These are phyloP conservation scores for Curvularia hawaiiensis DNA, from an alignment of 2,329 filamentous ascomycete genomes.

Conservation along the genomic window DNA sequence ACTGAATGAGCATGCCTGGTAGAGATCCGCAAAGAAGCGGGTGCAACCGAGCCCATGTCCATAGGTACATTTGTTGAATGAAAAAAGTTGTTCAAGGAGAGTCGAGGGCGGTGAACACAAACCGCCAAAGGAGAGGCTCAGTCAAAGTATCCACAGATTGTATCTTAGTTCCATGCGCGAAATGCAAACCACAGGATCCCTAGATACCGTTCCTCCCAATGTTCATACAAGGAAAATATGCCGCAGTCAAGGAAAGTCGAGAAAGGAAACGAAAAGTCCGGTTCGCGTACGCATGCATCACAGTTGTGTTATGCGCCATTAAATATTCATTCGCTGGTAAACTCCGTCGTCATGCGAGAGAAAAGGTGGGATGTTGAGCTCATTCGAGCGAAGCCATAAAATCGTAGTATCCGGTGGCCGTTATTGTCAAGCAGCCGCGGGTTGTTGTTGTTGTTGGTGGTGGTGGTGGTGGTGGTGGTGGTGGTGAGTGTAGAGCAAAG, in stretches of 20 bases:
- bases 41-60: constrained; percentile 16
- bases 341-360: constrained; percentile 46
- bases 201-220: constrained; percentile 38
- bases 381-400: constrained; percentile 38
- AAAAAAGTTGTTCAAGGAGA: constrained; percentile 24
- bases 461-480: no score
- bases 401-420: constrained; percentile 41
- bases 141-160: constrained; percentile 38
- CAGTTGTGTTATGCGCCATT: constrained; percentile 43
- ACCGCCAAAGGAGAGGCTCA: constrained; percentile 22
- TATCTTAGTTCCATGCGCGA: constrained; percentile 17
- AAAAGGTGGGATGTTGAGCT: constrained; percentile 25
- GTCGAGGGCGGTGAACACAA: constrained; percentile 19
- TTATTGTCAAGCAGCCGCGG: constrained; percentile 19
- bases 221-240: constrained; percentile 28
- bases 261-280: constrained; percentile 26
- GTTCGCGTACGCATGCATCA: constrained; percentile 42
- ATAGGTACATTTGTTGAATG: constrained; percentile 12
- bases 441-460: constrained; percentile 13
- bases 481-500: constrained; percentile 20
- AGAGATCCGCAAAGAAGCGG: constrained; percentile 8
- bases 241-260: constrained; percentile 34
- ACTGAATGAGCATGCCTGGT: constrained; percentile 11
- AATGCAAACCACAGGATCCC: constrained; percentile 21
- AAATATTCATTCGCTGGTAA: constrained; percentile 45